phyloP scores from a whole-genome alignment of 176 grass and related monocot genomes.

The Avena atlantica region DNA sequence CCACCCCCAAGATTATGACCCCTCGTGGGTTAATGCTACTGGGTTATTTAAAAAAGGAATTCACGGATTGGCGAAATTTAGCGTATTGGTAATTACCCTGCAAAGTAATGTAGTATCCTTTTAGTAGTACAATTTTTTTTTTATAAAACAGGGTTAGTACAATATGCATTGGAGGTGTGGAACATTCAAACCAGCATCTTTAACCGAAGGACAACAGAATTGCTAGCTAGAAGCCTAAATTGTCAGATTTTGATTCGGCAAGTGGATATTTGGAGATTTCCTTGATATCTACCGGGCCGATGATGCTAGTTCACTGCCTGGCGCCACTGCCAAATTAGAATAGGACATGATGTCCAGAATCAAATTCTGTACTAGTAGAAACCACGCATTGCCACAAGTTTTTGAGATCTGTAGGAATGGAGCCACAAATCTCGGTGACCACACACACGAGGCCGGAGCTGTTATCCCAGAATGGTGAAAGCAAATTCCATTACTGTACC shows the following conservation, averaged over 20 bases:
- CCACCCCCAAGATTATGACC: too few relatives aligned
- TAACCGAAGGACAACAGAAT: background rate
- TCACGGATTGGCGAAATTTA: too few relatives aligned
- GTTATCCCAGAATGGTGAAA: background rate
- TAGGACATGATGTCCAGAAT: conserved; percentile 5
- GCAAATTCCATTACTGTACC: conserved; percentile 4
- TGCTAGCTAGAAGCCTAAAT: background rate
- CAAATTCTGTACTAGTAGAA: background rate
- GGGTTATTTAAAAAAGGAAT: too few relatives aligned
- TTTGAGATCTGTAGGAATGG: conserved; percentile 7
- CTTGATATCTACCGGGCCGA: conserved; percentile 30
- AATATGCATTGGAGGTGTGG: background rate
- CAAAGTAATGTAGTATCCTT: background rate
- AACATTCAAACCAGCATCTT: conserved; percentile 29
- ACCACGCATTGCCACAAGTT: background rate
- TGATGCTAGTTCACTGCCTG: conserved; percentile 37
- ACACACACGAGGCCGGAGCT: conserved; percentile 4
- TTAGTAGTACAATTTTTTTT: background rate
- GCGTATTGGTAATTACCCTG: too few relatives aligned
- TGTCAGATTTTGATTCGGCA: conserved; percentile 26
- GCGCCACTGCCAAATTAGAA: conserved; percentile 21
- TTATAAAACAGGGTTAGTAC: too few relatives aligned
- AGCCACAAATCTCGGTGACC: background rate
- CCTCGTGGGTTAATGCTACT: too few relatives aligned
- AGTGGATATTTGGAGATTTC: conserved; percentile 38